phyloP scores from a whole-genome alignment of 352 stramenopile species.

The Blastocystis sp. region DNA sequence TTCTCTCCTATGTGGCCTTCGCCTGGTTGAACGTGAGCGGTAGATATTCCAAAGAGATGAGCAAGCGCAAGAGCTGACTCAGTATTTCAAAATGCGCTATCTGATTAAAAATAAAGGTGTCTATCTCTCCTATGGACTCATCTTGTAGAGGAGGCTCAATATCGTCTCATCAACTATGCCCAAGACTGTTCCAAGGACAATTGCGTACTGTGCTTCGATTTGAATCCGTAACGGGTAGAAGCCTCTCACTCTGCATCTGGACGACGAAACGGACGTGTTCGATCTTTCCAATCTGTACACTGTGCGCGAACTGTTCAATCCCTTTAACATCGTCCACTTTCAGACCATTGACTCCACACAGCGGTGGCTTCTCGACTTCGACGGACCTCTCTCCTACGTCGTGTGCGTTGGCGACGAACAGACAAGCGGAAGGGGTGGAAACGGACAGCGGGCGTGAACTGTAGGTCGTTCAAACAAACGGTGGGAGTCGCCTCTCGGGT shows the following conservation, averaged over 20 bases:
- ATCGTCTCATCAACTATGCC: not conserved
- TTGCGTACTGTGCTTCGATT: no score
- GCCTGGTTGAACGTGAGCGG: not conserved
- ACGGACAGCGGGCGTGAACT: no score
- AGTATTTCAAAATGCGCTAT: constrained; percentile 42
- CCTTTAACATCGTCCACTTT: constrained; percentile 40
- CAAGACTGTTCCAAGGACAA: no score
- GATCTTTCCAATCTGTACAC: not conserved
- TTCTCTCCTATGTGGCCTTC: not conserved
- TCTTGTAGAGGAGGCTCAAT: not conserved
- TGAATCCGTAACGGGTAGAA: no score
- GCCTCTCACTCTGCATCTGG: not conserved
- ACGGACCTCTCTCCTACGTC: constrained; percentile 32
- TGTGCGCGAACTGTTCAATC: not conserved
- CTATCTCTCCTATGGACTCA: not conserved
- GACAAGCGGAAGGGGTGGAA: constrained; percentile 5
- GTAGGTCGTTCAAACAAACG: constrained; percentile 1
- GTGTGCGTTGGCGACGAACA: constrained; percentile 44
- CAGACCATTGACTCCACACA: constrained; percentile 35
- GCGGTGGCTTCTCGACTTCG: constrained; percentile 24
- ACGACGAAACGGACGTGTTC: constrained; percentile 2
- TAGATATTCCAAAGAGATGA: constrained; percentile 51
- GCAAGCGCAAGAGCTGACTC: constrained; percentile 12
- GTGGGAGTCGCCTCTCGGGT: constrained; percentile 37
- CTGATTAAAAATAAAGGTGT: not conserved